A percentile compares a stretch with the other conserved stretches of the same genome.
Conservation (phyloP, 176 grass and related monocot species). For the Triticum monococcum region DNA sequence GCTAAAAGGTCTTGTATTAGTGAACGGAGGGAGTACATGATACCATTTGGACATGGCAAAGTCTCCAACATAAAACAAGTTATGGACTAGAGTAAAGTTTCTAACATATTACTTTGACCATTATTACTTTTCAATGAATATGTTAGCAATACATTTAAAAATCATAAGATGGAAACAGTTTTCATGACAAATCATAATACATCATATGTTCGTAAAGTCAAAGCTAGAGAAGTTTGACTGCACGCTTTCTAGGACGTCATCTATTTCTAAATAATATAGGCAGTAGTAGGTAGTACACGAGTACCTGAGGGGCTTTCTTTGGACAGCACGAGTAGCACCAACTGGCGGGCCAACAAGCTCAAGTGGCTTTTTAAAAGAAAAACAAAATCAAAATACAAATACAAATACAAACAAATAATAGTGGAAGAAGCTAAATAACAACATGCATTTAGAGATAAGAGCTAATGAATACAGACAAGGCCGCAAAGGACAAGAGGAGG, state of each 20-base stretch:
- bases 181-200: background rate
- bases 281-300: conserved; percentile 1
- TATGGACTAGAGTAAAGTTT: no score
- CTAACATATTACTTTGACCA: background rate
- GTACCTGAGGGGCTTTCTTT: conserved; percentile 68
- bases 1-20: no score
- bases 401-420: conserved; percentile 3
- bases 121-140: background rate
- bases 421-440: background rate
- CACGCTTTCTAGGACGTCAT: background rate
- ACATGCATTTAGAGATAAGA: background rate
- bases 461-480: background rate
- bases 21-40: no score
- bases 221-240: background rate
- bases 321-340: conserved; percentile 28
- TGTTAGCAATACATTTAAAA: background rate
- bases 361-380: conserved; percentile 40
- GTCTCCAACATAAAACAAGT: background rate
- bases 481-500: background rate
- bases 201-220: background rate
- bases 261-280: background rate
- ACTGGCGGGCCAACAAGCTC: conserved; percentile 55
- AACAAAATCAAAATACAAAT: background rate
- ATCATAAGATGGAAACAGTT: background rate
- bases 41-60: background rate